These are phyloP conservation scores for Salmacisia buchloeana DNA, from an alignment of 1,284 basidiomycete genomes.

Conservation along the genomic window DNA sequence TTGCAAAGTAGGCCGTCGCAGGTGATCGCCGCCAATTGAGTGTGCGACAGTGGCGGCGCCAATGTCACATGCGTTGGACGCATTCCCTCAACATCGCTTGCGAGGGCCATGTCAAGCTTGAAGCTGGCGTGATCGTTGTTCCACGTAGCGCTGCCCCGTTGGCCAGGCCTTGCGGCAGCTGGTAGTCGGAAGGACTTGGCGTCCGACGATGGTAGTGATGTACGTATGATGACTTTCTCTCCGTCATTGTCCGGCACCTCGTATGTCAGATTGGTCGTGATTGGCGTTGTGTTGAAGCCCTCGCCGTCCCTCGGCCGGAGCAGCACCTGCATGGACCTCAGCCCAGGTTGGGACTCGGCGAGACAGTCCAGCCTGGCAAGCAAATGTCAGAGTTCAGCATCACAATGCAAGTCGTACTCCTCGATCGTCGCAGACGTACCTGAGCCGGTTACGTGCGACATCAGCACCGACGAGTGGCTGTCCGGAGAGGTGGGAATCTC, in stretches of 20 bases:
- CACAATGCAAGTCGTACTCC: slow-evolving; percentile 10
- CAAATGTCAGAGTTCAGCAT: slow-evolving; percentile 9
- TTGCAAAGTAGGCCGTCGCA: no score
- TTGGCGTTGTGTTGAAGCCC: neutral
- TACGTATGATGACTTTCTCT: slow-evolving; percentile 2
- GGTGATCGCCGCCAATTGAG: slow-evolving; percentile 4
- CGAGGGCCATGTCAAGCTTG: no score
- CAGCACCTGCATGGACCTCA: slow-evolving; percentile 21
- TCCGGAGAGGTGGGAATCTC: neutral
- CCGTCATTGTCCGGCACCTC: slow-evolving; percentile 2
- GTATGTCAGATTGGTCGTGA: neutral
- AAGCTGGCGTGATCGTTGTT: slow-evolving; percentile 4
- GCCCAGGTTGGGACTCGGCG: slow-evolving; percentile 23
- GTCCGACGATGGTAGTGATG: slow-evolving; percentile 7
- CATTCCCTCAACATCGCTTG: no score
- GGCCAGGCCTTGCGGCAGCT: slow-evolving; percentile 11
- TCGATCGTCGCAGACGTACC: neutral
- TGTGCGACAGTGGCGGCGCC: slow-evolving; percentile 11
- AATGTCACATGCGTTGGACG: no score
- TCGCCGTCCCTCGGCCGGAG: slow-evolving; percentile 16
- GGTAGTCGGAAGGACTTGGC: neutral
- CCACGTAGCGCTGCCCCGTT: neutral
- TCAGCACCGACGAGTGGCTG: slow-evolving; percentile 1
- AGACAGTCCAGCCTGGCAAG: slow-evolving; percentile 20
- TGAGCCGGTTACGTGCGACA: slow-evolving; percentile 11